phyloP scores from a whole-genome alignment of 352 stramenopile genomes.

The Thraustochytrium sp. region DNA sequence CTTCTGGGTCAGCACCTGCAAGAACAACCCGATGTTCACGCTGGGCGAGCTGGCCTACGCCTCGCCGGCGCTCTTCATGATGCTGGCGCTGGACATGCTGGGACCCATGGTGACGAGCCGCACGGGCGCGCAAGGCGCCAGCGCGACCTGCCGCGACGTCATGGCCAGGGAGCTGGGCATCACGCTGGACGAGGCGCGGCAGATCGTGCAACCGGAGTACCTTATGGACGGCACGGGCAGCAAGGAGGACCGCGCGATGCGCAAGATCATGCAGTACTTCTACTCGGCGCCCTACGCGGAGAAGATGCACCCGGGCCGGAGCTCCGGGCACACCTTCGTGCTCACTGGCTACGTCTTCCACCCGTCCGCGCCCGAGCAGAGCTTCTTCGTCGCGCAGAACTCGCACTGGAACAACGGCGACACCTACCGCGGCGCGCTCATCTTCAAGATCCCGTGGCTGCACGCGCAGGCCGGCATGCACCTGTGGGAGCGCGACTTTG shows the following conservation, averaged over 20 bases:
- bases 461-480: background rate
- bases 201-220: background rate
- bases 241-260: background rate
- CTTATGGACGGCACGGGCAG: background rate
- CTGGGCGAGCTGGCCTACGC: background rate
- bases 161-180: background rate
- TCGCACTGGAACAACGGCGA: background rate
- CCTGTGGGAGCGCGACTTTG: background rate
- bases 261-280: background rate
- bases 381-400: background rate
- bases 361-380: background rate
- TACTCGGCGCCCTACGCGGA: background rate
- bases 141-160: background rate
- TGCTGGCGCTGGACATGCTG: background rate
- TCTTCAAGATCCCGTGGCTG: background rate
- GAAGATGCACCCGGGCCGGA: background rate
- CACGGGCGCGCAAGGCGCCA: background rate
- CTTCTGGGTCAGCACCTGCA: background rate
- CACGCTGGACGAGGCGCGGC: background rate
- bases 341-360: background rate
- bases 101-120: background rate
- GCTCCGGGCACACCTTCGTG: background rate
- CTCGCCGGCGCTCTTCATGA: background rate
- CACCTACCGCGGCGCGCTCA: background rate
- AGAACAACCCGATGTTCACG: background rate